Conservation (phyloP, 108 stramenopile species). For the Nitzschia palea region DNA sequence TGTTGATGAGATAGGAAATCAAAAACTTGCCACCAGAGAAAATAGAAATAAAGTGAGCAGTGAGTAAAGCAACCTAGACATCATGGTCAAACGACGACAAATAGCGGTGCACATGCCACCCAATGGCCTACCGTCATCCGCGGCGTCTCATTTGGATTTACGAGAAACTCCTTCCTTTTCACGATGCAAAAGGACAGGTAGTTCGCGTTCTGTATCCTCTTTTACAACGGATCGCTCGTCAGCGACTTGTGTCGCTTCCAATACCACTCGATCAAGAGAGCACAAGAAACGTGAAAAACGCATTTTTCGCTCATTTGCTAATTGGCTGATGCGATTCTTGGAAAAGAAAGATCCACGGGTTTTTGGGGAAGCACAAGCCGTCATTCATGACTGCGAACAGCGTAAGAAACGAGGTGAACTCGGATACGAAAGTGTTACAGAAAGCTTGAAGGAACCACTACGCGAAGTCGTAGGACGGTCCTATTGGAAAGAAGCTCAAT, state of each 20-base stretch:
- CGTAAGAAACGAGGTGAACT: slow-evolving; percentile 53
- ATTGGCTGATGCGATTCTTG: slow-evolving; percentile 63
- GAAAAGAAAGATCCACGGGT: slow-evolving; percentile 52
- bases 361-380: slow-evolving; percentile 47
- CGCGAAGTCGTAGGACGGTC: slow-evolving; percentile 42
- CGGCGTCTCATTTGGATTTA: neutral
- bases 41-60: neutral
- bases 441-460: slow-evolving; percentile 43
- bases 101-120: no score
- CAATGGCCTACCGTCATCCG: neutral
- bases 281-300: slow-evolving; percentile 51
- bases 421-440: slow-evolving; percentile 38
- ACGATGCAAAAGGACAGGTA: neutral
- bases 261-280: slow-evolving; percentile 18
- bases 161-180: neutral
- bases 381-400: slow-evolving; percentile 57
- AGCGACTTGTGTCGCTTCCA: slow-evolving; percentile 17
- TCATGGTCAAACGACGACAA: neutral
- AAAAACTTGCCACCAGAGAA: neutral
- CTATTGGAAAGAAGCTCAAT: slow-evolving; percentile 55
- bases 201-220: slow-evolving; percentile 14
- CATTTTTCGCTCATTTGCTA: slow-evolving; percentile 56
- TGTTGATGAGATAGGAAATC: neutral
- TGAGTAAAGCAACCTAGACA: neutral
- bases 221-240: slow-evolving; percentile 13